Conservation (phyloP, 2,329 filamentous ascomycete genomes). For the Myriangium duriaei region DNA sequence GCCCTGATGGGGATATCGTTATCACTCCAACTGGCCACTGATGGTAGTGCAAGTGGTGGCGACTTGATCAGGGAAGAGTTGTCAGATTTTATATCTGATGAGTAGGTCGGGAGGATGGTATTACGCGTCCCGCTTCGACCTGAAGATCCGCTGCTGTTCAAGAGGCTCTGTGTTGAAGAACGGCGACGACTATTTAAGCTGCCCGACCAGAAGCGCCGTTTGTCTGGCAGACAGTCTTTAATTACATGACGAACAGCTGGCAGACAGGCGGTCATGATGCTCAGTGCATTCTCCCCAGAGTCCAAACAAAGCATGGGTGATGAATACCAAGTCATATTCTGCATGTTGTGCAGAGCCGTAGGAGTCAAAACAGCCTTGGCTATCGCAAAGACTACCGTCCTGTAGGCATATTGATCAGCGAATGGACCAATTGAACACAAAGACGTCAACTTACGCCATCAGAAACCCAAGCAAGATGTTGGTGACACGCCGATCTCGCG, state of each 20-base stretch:
- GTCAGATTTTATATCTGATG: too few species aligned
- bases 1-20: too few species aligned
- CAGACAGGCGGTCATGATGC: conserved; percentile 8
- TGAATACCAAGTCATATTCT: conserved; percentile 7
- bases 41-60: too few species aligned
- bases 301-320: conserved; percentile 4
- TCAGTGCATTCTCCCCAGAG: conserved; percentile 1
- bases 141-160: too few species aligned
- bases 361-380: conserved; percentile 2
- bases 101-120: too few species aligned
- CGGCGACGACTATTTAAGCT: too few species aligned
- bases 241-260: conserved; percentile 6
- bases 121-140: too few species aligned
- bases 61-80: too few species aligned
- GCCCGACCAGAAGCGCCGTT: conserved; percentile 7
- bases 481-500: conserved; percentile 4
- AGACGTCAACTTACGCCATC: not conserved
- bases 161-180: too few species aligned
- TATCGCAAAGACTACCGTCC: conserved; percentile 2
- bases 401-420: not conserved
- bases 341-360: too few species aligned
- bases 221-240: conserved; percentile 2
- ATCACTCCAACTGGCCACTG: too few species aligned
- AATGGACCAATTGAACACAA: too few species aligned
- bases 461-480: conserved; percentile 3